These are phyloP conservation scores for Erythrophleum ivorense DNA, from an alignment of 331 rosid species.

Conservation along the genomic window DNA sequence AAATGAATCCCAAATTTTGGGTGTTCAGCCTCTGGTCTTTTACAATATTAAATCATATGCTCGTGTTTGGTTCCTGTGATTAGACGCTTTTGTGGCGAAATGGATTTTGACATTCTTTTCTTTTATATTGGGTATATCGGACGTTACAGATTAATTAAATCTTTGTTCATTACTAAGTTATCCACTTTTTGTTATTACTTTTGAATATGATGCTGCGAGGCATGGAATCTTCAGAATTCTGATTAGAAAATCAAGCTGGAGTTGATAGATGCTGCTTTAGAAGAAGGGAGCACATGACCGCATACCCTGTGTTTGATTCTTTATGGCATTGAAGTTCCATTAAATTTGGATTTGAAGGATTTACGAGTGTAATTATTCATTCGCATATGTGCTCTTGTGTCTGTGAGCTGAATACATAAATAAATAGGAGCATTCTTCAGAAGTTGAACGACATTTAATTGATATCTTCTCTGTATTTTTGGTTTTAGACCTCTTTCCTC, in stretches of 20 bases:
- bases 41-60: not conserved
- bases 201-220: not conserved
- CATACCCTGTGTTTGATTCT: not conserved
- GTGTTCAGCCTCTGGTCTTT: not conserved
- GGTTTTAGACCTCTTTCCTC: not conserved
- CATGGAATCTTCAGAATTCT: constrained; percentile 3
- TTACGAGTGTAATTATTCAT: not conserved
- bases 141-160: not conserved
- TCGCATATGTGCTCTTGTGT: not conserved
- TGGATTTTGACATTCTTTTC: not conserved
- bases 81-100: not conserved
- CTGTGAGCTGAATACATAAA: not conserved
- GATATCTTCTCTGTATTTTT: not conserved
- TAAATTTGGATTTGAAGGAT: not conserved
- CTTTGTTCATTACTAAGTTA: not conserved
- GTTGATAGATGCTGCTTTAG: not conserved
- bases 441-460: not conserved
- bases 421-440: not conserved
- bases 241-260: not conserved
- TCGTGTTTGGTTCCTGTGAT: not conserved
- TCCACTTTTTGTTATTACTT: not conserved
- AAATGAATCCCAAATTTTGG: not conserved
- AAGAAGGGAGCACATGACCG: not conserved
- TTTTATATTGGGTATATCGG: not conserved
- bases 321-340: not conserved